Base-by-base conservation (phyloP, 148 eudicot species). In the Rhododendron williamsianum region DNA sequence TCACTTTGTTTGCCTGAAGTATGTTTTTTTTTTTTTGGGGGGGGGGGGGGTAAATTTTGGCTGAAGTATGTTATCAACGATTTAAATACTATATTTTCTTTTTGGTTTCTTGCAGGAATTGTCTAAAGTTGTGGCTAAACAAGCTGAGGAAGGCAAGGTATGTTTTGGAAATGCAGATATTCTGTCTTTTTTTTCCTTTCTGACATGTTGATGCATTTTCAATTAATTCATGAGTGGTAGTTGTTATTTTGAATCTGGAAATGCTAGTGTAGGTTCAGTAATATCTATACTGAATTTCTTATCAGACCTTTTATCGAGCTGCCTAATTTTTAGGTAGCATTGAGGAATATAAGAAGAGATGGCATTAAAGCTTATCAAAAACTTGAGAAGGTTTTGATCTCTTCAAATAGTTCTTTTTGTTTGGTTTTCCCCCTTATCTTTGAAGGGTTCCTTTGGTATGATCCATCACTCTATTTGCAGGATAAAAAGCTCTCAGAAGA, bases 401-500 rank as follows among this genome's bases (percentile, higher is more conserved):
- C 77, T 60, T 30, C 58, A 35, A n/a, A 33, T 72, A 4, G 15
- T 49, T 80, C 3, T 73, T 33, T 82, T 38, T 13, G 54, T 11
- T 4, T 76, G 21, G 21, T 15, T 76, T 80, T 36, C 56, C 11
- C 41, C 5, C 72, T 41, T 67, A 21, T 33, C 25, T 73, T 15
- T 67, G 16, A 35, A 81, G 33, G 30, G 4, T 43, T 74, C 21
- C 6, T 65, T 54, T 77, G 19, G 81, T 84, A 65, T 74, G 54
- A 73, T 81, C 38, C 83, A 67, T 89, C 67, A 65, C 33, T 83
- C 45, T 89, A 41, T 49, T 80, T 82, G 80, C 93, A 96, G 99
- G 99, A 96, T 85, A 96, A 96, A 85, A 95, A 95, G 91, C 95
- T 96, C 81, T 96, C 99, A 83, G 97, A 93, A 89, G 99, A 96